These are phyloP conservation scores for Kwoniella dejecticola DNA, from an alignment of 768 basidiomycete species.

Conservation along the genomic window DNA sequence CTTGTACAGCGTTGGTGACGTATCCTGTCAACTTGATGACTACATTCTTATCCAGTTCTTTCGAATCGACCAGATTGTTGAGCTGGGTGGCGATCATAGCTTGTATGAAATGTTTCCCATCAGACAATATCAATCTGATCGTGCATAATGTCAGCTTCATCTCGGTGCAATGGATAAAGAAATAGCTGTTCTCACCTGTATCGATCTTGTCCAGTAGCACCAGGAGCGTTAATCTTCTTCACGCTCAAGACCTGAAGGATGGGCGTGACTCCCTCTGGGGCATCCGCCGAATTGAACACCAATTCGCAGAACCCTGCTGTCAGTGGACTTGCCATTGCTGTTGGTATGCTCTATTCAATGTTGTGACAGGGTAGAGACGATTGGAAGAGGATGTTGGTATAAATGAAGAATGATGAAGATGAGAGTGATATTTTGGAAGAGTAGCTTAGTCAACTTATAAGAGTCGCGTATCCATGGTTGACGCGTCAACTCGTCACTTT, in stretches of 20 bases:
- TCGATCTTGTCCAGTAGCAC: conserved; percentile 53
- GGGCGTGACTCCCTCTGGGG: conserved; percentile 53
- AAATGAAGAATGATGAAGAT: conserved; percentile 7
- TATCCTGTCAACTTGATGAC: conserved; percentile 72
- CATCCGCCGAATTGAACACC: conserved; percentile 34
- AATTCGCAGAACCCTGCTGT: conserved; percentile 44
- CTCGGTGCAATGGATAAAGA: not conserved
- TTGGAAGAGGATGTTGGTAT: not conserved
- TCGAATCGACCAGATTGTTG: conserved; percentile 70
- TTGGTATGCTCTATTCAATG: not conserved
- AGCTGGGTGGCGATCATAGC: conserved; percentile 94
- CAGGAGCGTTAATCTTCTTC: conserved; percentile 67
- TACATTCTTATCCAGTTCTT: conserved; percentile 66
- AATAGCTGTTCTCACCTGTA: conserved; percentile 48
- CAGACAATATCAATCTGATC: conserved; percentile 71
- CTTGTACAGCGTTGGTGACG: conserved; percentile 80
- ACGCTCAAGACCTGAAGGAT: conserved; percentile 79
- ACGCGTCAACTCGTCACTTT: conserved; percentile 25
- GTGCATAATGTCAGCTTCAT: conserved; percentile 9
- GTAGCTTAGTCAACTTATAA: conserved; percentile 1
- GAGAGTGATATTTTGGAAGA: conserved; percentile 20
- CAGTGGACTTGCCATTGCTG: conserved; percentile 46
- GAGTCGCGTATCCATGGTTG: conserved; percentile 3
- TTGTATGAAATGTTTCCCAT: conserved; percentile 82
- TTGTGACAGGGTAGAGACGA: not conserved